Percentiles rank a stretch among this genome's conserved stretches.
These are phyloP conservation scores for Fusarium neocosmosporiellum DNA, from an alignment of 2,329 filamentous ascomycete species.

Conservation along the genomic window DNA sequence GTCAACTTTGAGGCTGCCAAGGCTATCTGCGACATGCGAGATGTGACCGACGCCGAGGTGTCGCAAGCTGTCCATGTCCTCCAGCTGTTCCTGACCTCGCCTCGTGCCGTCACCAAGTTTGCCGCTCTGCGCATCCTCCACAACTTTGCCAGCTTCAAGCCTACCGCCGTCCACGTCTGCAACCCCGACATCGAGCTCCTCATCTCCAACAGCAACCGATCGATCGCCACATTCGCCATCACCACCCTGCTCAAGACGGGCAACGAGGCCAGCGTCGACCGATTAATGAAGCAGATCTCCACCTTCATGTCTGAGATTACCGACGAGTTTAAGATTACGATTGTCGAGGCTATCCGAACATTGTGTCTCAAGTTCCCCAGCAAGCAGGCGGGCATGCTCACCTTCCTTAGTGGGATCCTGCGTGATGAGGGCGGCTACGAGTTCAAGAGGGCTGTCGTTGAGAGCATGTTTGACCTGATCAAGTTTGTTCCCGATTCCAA, in stretches of 20 bases:
- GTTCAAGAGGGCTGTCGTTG: constrained; percentile 96
- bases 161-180: constrained; percentile 88
- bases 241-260: constrained; percentile 98
- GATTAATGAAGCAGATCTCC: constrained; percentile 98
- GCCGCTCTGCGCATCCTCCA: constrained; percentile 96
- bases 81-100: constrained; percentile 96
- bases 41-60: constrained; percentile 92
- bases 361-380: constrained; percentile 97
- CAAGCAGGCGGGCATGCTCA: constrained; percentile 98
- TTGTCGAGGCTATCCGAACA: constrained; percentile 97
- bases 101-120: constrained; percentile 96
- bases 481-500: constrained; percentile 95
- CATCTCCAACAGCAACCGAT: constrained; percentile 96
- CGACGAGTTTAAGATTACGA: constrained; percentile 99
- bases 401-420: constrained; percentile 96
- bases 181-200: constrained; percentile 98
- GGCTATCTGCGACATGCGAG: constrained; percentile 94
- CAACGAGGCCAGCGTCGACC: constrained; percentile 96
- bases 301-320: constrained; percentile 99
- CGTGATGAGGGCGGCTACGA: constrained; percentile 98
- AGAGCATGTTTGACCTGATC: constrained; percentile 99
- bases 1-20: constrained; percentile 99
- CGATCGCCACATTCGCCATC: constrained; percentile 97
- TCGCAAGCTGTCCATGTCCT: constrained; percentile 93
- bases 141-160: constrained; percentile 96